Percentiles rank a stretch among this genome's conserved stretches.
Conservation (phyloP, 192 early-diverging fungal species). For the Gryganskiella cystojenkinii region DNA sequence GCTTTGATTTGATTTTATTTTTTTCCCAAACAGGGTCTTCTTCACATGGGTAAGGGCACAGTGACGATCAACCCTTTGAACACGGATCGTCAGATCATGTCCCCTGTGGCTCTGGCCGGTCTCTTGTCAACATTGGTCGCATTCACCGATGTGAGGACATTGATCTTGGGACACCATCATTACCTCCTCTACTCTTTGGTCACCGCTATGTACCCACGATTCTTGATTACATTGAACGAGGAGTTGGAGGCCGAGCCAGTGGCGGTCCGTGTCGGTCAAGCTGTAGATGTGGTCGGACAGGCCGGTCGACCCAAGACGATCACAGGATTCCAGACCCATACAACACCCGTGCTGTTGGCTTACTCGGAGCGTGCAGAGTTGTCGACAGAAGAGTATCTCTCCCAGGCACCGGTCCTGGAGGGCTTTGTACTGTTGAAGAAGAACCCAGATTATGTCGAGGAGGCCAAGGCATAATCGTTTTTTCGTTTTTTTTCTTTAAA, state of each 20-base stretch:
- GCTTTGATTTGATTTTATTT: not conserved
- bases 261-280: constrained; percentile 97
- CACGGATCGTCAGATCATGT: constrained; percentile 91
- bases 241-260: constrained; percentile 83
- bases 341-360: constrained; percentile 95
- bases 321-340: constrained; percentile 99
- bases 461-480: constrained; percentile 62
- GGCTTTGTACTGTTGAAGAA: constrained; percentile 97
- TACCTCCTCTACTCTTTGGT: constrained; percentile 95
- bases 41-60: constrained; percentile 99
- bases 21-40: constrained; percentile 64
- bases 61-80: constrained; percentile 97
- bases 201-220: constrained; percentile 96
- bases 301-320: constrained; percentile 99
- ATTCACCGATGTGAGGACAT: constrained; percentile 90
- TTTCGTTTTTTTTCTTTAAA: no score
- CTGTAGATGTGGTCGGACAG: constrained; percentile 99
- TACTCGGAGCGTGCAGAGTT: constrained; percentile 98
- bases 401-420: constrained; percentile 88
- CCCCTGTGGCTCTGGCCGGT: constrained; percentile 87
- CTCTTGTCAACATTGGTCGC: constrained; percentile 90
- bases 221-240: constrained; percentile 97
- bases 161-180: constrained; percentile 91
- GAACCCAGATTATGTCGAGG: constrained; percentile 89
- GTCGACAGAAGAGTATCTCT: constrained; percentile 96